Evolutionary conservation across 2,329 filamentous ascomycete species (phyloP), one percentile per base, ranked within the genome.

Genomic region (Samsoniella hepiali): DNA sequence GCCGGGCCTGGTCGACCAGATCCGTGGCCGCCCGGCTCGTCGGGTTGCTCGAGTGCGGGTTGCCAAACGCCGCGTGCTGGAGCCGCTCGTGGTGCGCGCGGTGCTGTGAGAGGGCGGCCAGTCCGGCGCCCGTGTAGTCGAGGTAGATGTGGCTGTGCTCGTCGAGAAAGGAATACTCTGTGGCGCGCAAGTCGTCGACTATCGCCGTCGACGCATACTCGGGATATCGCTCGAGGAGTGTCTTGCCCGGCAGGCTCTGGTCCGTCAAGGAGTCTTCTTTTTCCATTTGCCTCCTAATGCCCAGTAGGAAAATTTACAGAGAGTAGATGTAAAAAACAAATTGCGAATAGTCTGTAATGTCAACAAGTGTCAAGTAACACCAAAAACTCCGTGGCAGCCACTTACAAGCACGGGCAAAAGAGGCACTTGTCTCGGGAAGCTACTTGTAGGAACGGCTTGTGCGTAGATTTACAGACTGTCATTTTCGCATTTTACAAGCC

Each of bases 71-170:
- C 2, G 65, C 67, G n/a, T 58, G 54, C 9, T 67, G 60, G 3
- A 77, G 67, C 0, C 76, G 75, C 27, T 65, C 63, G 8, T 69
- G 66, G 58, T 77, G 75, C 1, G 72, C 72, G 3, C 61, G 65
- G 54, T 72, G 64, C 66, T 79, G 77, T 1, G 70, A 58, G 1
- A 67, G 68, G 3, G 76, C 71, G 0, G 75, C 71, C 2, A 79
- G 72, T 0, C 76, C 73, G 0, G 76, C 68, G 13, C 77, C 77
- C 1, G 76, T 76, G 66, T 78, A 79, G 69, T 79, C 77, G 4
- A 79, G 70, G 57, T 79, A 79, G 3, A 76, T 67, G 45, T 79
- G 77, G 47, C 70, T 61, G 40, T 78, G 71, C 36, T 72, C 68
- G 65, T 78, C 75, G 22, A 79, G 72, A 42, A 74, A 75, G 32